Conservation (phyloP, 768 basidiomycete species). For the Lentinula boryana region DNA sequence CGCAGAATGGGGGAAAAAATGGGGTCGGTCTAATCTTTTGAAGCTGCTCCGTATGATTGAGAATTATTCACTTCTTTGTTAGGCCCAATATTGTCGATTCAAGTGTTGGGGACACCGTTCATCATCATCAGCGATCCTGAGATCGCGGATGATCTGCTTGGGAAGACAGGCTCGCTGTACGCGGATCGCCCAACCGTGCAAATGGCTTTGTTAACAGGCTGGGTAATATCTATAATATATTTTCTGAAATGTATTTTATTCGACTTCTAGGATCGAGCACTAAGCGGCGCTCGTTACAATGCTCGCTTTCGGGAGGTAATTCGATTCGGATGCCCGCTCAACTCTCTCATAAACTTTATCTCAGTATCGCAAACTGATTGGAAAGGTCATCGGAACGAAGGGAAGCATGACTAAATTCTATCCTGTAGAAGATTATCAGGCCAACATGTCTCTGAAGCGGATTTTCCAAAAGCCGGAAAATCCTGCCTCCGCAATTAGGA, state of each 20-base stretch:
- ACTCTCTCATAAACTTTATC: not conserved
- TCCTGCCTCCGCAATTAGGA: slow-evolving; percentile 15
- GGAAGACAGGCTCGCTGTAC: slow-evolving; percentile 32
- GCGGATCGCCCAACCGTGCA: slow-evolving; percentile 35
- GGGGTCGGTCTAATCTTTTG: slow-evolving; percentile 1
- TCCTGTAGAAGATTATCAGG: slow-evolving; percentile 26
- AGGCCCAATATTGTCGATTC: slow-evolving; percentile 14
- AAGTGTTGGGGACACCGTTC: slow-evolving; percentile 12
- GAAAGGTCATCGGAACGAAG: slow-evolving; percentile 21
- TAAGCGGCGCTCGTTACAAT: slow-evolving; percentile 1
- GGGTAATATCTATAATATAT: not conserved
- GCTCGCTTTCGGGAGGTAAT: slow-evolving; percentile 1
- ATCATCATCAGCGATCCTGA: slow-evolving; percentile 14
- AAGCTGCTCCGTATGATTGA: not conserved
- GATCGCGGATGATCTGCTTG: slow-evolving; percentile 26
- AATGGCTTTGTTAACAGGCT: slow-evolving; percentile 25
- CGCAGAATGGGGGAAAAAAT: slow-evolving; percentile 7
- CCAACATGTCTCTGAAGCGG: slow-evolving; percentile 29
- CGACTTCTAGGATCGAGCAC: not conserved
- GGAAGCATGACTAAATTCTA: slow-evolving; percentile 18
- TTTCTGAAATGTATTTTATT: not conserved
- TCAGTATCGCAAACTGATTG: slow-evolving; percentile 20
- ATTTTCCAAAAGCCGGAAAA: slow-evolving; percentile 24
- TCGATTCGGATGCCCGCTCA: not conserved
- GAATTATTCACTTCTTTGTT: not conserved